Evolutionary conservation across 176 grass and related monocot species (phyloP).

Genomic region (Tuctoria greenei): DNA sequence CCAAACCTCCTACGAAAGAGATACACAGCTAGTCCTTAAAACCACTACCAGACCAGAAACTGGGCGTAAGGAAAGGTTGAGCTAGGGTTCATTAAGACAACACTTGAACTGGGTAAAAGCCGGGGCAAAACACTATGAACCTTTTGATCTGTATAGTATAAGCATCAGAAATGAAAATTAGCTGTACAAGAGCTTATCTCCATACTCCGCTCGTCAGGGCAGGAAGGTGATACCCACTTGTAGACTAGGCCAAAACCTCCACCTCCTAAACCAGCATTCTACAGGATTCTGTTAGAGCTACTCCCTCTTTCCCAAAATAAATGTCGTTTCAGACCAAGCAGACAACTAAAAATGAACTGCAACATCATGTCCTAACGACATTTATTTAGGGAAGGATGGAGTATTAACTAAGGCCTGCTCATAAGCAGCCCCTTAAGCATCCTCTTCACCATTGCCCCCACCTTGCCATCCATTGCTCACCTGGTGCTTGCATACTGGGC

Average conservation of each 20-base stretch:
- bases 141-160: conserved; percentile 15
- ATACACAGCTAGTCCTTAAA: too few species aligned
- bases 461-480: conserved; percentile 54
- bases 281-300: conserved; percentile 24
- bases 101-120: not conserved
- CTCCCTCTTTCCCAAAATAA: too few species aligned
- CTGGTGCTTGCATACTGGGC: conserved; percentile 88
- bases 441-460: conserved; percentile 36
- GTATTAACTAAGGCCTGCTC: conserved; percentile 16
- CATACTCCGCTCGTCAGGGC: not conserved
- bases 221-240: not conserved
- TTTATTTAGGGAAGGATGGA: too few species aligned
- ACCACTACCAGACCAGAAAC: too few species aligned
- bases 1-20: not conserved
- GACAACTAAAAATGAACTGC: too few species aligned
- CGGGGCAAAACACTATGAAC: not conserved
- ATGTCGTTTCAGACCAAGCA: too few species aligned
- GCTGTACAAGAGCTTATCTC: conserved; percentile 33
- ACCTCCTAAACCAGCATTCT: not conserved
- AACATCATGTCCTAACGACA: too few species aligned
- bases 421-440: conserved; percentile 42
- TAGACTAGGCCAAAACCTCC: not conserved
- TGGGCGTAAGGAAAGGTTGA: not conserved
- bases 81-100: not conserved
- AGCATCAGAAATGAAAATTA: conserved; percentile 23